These are phyloP conservation scores for Backusella sp. DNA, from an alignment of 192 early-diverging fungal species.

Conservation along the genomic window DNA sequence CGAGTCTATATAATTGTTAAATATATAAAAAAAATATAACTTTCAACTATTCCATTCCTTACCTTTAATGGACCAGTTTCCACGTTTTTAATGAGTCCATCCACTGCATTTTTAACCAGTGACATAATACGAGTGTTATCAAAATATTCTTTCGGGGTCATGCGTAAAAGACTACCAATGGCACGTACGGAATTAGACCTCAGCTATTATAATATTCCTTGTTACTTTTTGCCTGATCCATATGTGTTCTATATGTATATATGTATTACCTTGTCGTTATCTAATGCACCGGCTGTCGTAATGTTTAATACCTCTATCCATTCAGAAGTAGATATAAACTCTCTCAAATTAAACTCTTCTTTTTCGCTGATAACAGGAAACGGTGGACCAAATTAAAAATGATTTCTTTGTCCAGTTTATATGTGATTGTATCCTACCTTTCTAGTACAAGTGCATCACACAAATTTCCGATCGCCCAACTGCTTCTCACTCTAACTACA, in stretches of 20 bases:
- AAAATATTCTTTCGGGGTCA: slow-evolving; percentile 48
- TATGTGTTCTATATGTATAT: background rate
- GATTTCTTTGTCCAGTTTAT: background rate
- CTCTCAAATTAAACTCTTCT: slow-evolving; percentile 27
- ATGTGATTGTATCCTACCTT: slow-evolving; percentile 9
- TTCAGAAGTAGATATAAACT: slow-evolving; percentile 42
- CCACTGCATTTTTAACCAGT: slow-evolving; percentile 47
- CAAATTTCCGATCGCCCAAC: slow-evolving; percentile 79
- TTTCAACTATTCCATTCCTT: background rate
- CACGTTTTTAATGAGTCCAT: slow-evolving; percentile 55
- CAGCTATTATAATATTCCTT: slow-evolving; percentile 36
- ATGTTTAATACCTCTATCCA: slow-evolving; percentile 46
- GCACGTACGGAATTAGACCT: slow-evolving; percentile 72
- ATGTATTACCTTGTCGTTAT: slow-evolving; percentile 68
- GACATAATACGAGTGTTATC: slow-evolving; percentile 40
- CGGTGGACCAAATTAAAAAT: background rate
- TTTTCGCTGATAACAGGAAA: slow-evolving; percentile 16
- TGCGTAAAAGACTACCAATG: slow-evolving; percentile 60
- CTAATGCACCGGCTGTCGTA: slow-evolving; percentile 51
- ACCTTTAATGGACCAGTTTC: slow-evolving; percentile 65
- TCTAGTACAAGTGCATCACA: slow-evolving; percentile 56
- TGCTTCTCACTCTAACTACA: slow-evolving; percentile 63
- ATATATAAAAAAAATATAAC: background rate
- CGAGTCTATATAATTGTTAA: slow-evolving; percentile 45
- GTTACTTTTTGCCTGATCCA: background rate